Base-by-base conservation (phyloP, 495 filamentous ascomycete species). In the Hypoxylon perforatum region DNA sequence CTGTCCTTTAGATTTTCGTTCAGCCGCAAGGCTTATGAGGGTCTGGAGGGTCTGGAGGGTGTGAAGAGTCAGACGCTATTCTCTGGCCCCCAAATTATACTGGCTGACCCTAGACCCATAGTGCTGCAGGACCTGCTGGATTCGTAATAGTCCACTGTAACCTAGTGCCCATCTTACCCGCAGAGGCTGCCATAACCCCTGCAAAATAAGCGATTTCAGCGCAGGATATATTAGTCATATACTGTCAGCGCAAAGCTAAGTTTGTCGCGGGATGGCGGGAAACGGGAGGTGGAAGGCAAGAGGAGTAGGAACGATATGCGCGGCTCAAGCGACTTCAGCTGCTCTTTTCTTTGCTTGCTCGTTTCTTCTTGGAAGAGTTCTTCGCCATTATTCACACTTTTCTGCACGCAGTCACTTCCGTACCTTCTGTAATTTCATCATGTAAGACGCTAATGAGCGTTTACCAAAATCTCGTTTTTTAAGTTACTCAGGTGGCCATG, bases 31-130 rank as follows among this genome's bases (percentile, higher is more conserved):
- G 14, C n/a, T 33, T 15, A 46, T 1, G 39, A 39, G 14, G 14
- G 8, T 45, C 19, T n/a, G 21, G 12, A n/a, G n/a, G n/a, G n/a
- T n/a, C n/a, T n/a, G n/a, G n/a, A n/a, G n/a, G n/a, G n/a, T n/a
- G n/a, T n/a, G n/a, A n/a, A n/a, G 38, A 38, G 14, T 2, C 14
- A n/a, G 19, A 22, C n/a, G 38, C 35, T 39, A 44, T 55, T 23
- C 19, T 46, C 46, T 39, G 49, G 58, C 49, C 49, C 57, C 58
- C 49, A 61, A 61, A 8, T 47, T 33, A 33, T 33, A 28, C 8
- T 33, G 3, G 30, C 30, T 4, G 3, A 33, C 30, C 30, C 30
- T 33, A 33, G 30, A 5, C 30, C 7, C 30, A 33, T 33, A 33
- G 30, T 33, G 30, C 30, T 33, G 7, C 30, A 33, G 1, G 30